Base-by-base conservation (phyloP, 106 monocot genomes). In the Allium sativum region DNA sequence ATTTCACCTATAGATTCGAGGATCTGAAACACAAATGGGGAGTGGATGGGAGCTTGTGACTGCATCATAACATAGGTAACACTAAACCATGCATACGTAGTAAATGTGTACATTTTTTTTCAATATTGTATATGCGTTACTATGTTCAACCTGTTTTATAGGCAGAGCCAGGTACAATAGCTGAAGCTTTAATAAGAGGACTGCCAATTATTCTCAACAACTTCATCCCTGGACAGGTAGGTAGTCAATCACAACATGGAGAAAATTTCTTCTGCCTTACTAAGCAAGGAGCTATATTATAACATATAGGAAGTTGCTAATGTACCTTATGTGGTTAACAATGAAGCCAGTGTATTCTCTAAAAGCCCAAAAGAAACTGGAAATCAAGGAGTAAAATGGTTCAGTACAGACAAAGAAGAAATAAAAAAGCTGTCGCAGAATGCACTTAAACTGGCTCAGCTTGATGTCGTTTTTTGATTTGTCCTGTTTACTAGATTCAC, bases 21-120 rank as follows among this genome's bases (percentile, higher is more conserved):
- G 83, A 67, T 88, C 83, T 68, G 88, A 80, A 31, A 88, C 76
- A 6, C 83, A 83, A 46, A 88, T 88, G 83, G 88, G 72, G 83
- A 83, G 55, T 87, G 86, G 86, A 87, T 87, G 86, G 86, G 86
- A 31, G 79, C 86, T 53, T 87, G 86, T 52, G 86, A 87, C 68
- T 87, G 86, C 62, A 87, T 87, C 40, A 87, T 87, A 59, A 87
- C 86, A 17, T 43, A n/a, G 6, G 7, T 58, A 58, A 56, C 8
- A 16, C 47, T 47, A 47, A 47, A 47, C 47, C n/a, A n/a, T n/a
- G n/a, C n/a, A n/a, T n/a, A n/a, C 12, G 47, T 47, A 47, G 47
- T 47, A 47, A 47, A 47, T 8, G 44, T 44, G 60, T 7, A 44
- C 43, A 60, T 17, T 47, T 42, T 3, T 60, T n/a, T n/a, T n/a